phyloP scores from a whole-genome alignment of 768 basidiomycete species.

The Russula sp. region DNA sequence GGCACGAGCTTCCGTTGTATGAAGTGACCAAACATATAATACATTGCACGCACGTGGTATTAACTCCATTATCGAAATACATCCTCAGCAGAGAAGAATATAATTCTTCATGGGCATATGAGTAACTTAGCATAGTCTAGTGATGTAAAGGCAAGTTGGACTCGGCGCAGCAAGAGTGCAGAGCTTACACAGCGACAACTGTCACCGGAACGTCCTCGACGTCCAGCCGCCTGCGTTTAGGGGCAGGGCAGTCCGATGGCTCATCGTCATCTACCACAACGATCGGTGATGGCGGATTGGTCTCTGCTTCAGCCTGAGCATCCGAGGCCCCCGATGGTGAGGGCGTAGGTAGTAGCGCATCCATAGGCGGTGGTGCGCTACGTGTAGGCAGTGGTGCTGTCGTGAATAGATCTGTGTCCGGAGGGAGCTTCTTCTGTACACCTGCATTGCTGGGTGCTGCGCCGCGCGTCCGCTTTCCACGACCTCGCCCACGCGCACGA shows the following conservation, averaged over 20 bases:
- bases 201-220: slow-evolving; percentile 8
- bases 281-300: slow-evolving; percentile 43
- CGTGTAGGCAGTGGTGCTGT: slow-evolving; percentile 13
- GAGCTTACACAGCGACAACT: slow-evolving; percentile 6
- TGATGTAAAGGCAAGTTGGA: not conserved
- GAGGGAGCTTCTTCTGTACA: not conserved
- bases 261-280: slow-evolving; percentile 53
- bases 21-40: not conserved
- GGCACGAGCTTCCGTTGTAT: not conserved
- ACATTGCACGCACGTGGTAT: slow-evolving; percentile 5
- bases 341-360: slow-evolving; percentile 30
- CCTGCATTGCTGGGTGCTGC: slow-evolving; percentile 10
- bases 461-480: slow-evolving; percentile 21
- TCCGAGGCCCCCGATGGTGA: slow-evolving; percentile 21
- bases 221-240: slow-evolving; percentile 45
- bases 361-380: slow-evolving; percentile 13
- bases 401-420: slow-evolving; percentile 14
- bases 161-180: not conserved
- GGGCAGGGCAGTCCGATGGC: slow-evolving; percentile 41
- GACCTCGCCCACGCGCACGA: slow-evolving; percentile 23
- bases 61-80: slow-evolving; percentile 1
- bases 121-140: slow-evolving; percentile 8
- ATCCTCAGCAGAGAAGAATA: not conserved
- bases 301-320: slow-evolving; percentile 24
- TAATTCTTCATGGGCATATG: not conserved